Conservation (phyloP, 768 basidiomycete genomes). For the Jaapia argillacea region DNA sequence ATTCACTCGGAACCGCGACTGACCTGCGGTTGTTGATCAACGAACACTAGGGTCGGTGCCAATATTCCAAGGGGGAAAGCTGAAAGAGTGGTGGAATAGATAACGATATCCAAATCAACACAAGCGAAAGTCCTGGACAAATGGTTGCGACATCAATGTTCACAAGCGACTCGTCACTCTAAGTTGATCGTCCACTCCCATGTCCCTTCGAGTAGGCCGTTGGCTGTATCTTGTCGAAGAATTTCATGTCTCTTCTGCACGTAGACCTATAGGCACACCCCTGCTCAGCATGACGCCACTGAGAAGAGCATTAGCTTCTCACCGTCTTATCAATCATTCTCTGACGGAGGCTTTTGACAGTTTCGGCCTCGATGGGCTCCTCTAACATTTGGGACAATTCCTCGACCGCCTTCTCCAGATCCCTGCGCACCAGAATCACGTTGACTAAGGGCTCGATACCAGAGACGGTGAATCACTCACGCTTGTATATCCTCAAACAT, state of each 20-base stretch:
- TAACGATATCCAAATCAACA: no score
- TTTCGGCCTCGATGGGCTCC: constrained; percentile 3
- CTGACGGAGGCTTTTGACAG: constrained; percentile 5
- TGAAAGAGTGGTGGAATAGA: no score
- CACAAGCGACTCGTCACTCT: constrained; percentile 6
- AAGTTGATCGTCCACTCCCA: constrained; percentile 8
- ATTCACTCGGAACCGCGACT: no score
- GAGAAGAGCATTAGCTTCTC: background rate
- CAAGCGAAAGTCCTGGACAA: no score
- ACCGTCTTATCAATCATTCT: constrained; percentile 10
- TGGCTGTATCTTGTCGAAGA: constrained; percentile 6
- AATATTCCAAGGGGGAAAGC: no score
- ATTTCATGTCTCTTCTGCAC: constrained; percentile 9
- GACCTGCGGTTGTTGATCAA: no score
- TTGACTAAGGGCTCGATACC: background rate
- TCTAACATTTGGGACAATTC: constrained; percentile 9
- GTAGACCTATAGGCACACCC: constrained; percentile 7
- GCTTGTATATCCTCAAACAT: constrained; percentile 11
- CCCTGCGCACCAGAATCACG: constrained; percentile 1
- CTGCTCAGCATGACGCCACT: background rate
- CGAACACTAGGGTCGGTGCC: no score
- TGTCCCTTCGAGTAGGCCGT: constrained; percentile 7
- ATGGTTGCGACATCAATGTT: no score
- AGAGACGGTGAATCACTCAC: constrained; percentile 1
- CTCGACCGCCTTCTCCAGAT: constrained; percentile 9